Evolutionary conservation across 2,329 filamentous ascomycete genomes (phyloP), one percentile per base, ranked within the genome.

Genomic region (Berkeleyomyces rouxiae): DNA sequence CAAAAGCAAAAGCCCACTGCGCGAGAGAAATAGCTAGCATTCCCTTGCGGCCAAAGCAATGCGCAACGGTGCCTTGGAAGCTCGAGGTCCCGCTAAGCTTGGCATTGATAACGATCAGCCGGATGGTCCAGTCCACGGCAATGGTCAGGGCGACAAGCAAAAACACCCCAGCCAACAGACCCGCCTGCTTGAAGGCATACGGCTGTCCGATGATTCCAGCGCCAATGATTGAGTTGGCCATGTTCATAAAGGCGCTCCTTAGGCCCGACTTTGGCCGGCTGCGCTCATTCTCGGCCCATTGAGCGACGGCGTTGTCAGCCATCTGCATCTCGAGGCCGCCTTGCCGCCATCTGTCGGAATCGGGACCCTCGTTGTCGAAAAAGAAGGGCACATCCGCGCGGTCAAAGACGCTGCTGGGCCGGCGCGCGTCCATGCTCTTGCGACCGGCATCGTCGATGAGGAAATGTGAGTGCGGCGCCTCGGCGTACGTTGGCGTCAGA

Each of bases 1-100:
- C 93, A 77, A 97, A 99, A 2, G 93, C 93, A 79, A 99, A 99
- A 37, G 90, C 86, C 92, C 92, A 99, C 76, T 99, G 93, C 59
- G 93, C 93, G 66, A 97, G 67, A 65, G 77, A 80, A 67, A 99
- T 96, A 64, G 93, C 92, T 67, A 99, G 83, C 63, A 99, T 78
- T 0, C 93, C 93, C 16, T 86, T 80, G 69, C 83, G 85, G 4
- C 93, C 93, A 75, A 96, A 99, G 76, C 93, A 99, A 74, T 92
- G 85, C 74, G 96, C 86, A 71, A 99, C 90, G 0, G 93, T 99
- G 46, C 90, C 88, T 75, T 99, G 93, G 71, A 97, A 99, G 63
- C 88, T 95, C 72, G 90, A 87, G 63, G 90, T 87, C 53, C 93
- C 93, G 73, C 89, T 95, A 67, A 99, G 79, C 77, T 99, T 99